Evolutionary conservation across 129 eudicot species (phyloP).

Genomic region (Escallonia herrerae): DNA sequence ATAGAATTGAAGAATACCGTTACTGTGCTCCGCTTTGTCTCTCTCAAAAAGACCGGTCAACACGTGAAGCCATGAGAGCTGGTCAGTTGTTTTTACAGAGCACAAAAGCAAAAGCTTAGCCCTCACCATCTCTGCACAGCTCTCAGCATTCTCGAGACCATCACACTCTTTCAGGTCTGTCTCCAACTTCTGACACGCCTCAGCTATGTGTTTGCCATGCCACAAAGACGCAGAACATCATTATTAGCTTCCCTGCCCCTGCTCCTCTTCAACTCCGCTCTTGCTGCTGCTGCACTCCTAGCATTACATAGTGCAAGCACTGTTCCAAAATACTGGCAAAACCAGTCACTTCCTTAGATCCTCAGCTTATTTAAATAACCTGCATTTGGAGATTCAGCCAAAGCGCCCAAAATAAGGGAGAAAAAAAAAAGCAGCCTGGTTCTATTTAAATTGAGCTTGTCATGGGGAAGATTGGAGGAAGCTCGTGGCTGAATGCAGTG

Average conservation of each 20-base stretch:
- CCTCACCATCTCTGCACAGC: conserved; percentile 4
- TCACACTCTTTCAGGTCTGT: conserved; percentile 27
- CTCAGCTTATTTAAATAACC: background rate
- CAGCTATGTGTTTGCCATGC: conserved; percentile 3
- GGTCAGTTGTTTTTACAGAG: background rate
- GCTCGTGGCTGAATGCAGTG: conserved; percentile 52
- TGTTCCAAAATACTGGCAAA: background rate
- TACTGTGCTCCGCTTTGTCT: conserved; percentile 1
- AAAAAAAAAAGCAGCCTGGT: background rate
- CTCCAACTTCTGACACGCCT: conserved; percentile 17
- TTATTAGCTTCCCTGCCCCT: background rate
- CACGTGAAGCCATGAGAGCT: background rate
- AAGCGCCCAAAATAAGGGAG: no score
- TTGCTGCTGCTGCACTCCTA: background rate
- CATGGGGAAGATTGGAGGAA: conserved; percentile 48
- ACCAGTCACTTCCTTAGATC: background rate
- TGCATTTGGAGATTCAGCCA: background rate
- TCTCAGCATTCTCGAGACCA: conserved; percentile 25
- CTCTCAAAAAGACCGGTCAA: conserved; percentile 1
- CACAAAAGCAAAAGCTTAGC: conserved; percentile 5
- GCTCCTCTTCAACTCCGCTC: background rate
- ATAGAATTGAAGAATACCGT: background rate
- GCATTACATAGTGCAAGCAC: background rate
- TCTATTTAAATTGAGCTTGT: background rate
- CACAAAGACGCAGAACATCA: background rate